phyloP scores from a whole-genome alignment of 2,329 filamentous ascomycete species.

The Diaporthe vaccinii region DNA sequence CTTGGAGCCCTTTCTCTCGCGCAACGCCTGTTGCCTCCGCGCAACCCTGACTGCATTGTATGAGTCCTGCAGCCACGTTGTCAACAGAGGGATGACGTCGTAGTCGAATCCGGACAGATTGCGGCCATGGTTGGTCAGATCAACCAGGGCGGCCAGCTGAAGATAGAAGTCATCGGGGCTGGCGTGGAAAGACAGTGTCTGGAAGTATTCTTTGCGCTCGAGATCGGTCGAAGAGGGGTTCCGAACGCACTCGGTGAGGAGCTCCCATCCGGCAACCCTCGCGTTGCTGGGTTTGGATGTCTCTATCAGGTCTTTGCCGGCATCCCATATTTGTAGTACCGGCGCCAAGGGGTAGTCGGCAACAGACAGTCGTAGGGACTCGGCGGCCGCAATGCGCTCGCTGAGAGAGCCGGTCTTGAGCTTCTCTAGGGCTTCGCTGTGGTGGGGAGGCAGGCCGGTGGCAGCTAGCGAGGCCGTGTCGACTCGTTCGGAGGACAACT shows the following conservation, averaged over 20 bases:
- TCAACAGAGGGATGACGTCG: slow-evolving; percentile 73
- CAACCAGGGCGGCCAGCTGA: slow-evolving; percentile 73
- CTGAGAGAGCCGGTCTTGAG: slow-evolving; percentile 65
- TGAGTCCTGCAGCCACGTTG: slow-evolving; percentile 69
- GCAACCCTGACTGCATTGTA: slow-evolving; percentile 68
- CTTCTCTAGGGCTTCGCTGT: slow-evolving; percentile 67
- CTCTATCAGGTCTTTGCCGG: slow-evolving; percentile 75
- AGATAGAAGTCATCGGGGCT: slow-evolving; percentile 75
- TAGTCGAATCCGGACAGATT: slow-evolving; percentile 77
- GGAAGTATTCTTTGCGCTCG: slow-evolving; percentile 76
- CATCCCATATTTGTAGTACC: slow-evolving; percentile 75
- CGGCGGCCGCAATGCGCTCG: slow-evolving; percentile 70
- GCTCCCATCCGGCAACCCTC: slow-evolving; percentile 73
- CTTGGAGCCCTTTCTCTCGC: slow-evolving; percentile 55
- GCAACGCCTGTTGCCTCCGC: slow-evolving; percentile 61
- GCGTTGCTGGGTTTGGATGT: slow-evolving; percentile 65
- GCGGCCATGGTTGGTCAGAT: slow-evolving; percentile 72
- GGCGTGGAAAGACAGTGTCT: slow-evolving; percentile 68
- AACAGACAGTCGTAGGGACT: slow-evolving; percentile 68
- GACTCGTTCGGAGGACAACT: slow-evolving; percentile 60
- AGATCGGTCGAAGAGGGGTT: slow-evolving; percentile 74
- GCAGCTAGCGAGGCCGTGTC: slow-evolving; percentile 54
- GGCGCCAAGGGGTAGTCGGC: slow-evolving; percentile 71
- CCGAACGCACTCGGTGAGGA: slow-evolving; percentile 75
- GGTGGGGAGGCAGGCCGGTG: slow-evolving; percentile 63